Evolutionary conservation across 1,139 yeast genomes (phyloP).

Genomic region (Taphrina deformans): DNA sequence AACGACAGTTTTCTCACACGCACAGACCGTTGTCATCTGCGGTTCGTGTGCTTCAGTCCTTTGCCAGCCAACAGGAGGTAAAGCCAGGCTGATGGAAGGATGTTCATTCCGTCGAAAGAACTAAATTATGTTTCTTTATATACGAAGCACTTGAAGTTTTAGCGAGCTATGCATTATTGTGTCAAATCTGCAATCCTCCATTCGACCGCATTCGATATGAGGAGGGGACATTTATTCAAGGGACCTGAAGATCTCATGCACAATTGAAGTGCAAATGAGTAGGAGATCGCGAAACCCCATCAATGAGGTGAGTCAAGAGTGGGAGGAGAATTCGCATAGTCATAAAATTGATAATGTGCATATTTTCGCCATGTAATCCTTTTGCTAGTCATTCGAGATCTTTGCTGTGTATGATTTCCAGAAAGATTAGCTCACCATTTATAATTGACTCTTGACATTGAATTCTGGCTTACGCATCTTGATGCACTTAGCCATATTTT

Average conservation of each 20-base stretch:
- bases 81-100: conserved; percentile 99
- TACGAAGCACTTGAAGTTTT: conserved; percentile 13
- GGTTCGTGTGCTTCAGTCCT: conserved; percentile 97
- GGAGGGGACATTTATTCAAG: background rate
- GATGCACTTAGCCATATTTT: too few relatives aligned
- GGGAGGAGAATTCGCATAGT: background rate
- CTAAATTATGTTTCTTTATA: conserved; percentile 51
- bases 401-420: background rate
- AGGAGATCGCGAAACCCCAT: background rate
- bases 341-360: background rate
- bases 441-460: too few relatives aligned
- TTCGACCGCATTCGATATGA: background rate
- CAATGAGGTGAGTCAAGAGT: background rate
- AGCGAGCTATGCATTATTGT: conserved; percentile 16
- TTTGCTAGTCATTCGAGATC: background rate
- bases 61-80: conserved; percentile 99
- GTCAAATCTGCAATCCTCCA: conserved; percentile 1
- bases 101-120: conserved; percentile 95
- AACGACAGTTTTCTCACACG: conserved; percentile 99
- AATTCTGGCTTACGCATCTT: too few relatives aligned
- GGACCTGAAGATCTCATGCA: background rate
- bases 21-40: conserved; percentile 99
- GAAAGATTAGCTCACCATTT: too few relatives aligned
- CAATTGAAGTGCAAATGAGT: background rate
- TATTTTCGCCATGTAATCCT: background rate